Conservation (phyloP, 169 alveolate species). For the Babesia bovis region DNA sequence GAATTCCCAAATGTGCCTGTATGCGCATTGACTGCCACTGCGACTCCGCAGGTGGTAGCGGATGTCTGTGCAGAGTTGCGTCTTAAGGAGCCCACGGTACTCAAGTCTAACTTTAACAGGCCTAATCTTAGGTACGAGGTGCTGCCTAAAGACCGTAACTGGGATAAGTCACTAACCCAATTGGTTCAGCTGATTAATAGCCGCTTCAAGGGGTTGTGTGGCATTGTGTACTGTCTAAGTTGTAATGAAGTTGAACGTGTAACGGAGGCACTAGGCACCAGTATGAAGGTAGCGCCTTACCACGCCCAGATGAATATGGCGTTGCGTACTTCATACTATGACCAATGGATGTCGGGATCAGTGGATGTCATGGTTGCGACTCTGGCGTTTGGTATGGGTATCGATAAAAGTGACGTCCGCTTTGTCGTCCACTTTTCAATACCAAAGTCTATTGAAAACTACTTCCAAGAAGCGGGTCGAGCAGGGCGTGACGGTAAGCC, state of each 20-base stretch:
- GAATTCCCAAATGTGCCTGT: slow-evolving; percentile 92
- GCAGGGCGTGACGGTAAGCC: slow-evolving; percentile 91
- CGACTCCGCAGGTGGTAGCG: slow-evolving; percentile 85
- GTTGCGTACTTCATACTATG: slow-evolving; percentile 72
- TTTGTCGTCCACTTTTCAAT: slow-evolving; percentile 96
- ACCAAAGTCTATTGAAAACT: slow-evolving; percentile 96
- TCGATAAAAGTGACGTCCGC: slow-evolving; percentile 96
- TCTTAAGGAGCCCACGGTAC: slow-evolving; percentile 33
- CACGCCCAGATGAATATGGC: slow-evolving; percentile 81
- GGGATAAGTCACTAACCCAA: slow-evolving; percentile 37
- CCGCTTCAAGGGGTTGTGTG: slow-evolving; percentile 59
- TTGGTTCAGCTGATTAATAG: slow-evolving; percentile 18
- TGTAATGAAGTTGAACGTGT: slow-evolving; percentile 90
- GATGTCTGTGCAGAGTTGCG: slow-evolving; percentile 71
- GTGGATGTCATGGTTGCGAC: slow-evolving; percentile 96
- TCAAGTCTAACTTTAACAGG: slow-evolving; percentile 67
- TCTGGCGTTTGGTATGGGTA: slow-evolving; percentile 99
- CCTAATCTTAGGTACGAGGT: slow-evolving; percentile 63
- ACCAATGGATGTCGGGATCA: slow-evolving; percentile 90
- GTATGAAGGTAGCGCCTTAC: slow-evolving; percentile 70
- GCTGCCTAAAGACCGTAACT: slow-evolving; percentile 31
- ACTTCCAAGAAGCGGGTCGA: slow-evolving; percentile 98
- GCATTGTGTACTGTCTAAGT: slow-evolving; percentile 93
- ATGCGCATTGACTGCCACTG: slow-evolving; percentile 97
- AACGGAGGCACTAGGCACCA: slow-evolving; percentile 73